Conservation (phyloP, 441 rosid species). For the Brassica balearica region DNA sequence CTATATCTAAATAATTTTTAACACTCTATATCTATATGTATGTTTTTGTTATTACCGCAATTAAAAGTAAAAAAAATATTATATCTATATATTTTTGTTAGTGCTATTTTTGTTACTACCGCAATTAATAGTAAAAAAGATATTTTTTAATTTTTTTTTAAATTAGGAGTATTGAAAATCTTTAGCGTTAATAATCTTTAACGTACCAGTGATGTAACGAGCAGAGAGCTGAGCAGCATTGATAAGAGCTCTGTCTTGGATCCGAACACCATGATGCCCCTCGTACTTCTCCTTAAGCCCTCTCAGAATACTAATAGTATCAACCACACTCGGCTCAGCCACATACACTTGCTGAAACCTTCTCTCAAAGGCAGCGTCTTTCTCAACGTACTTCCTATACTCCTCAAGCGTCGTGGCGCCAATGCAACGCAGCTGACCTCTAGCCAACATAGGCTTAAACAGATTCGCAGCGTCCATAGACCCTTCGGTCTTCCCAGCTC, state of each 20-base stretch:
- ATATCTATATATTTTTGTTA: too few species aligned
- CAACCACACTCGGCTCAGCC: slow-evolving; percentile 93
- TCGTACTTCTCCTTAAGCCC: slow-evolving; percentile 94
- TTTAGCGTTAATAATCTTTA: too few species aligned
- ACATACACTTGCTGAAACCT: slow-evolving; percentile 95
- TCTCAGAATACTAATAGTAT: slow-evolving; percentile 83
- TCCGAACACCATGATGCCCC: slow-evolving; percentile 95
- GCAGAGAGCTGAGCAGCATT: slow-evolving; percentile 89
- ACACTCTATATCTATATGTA: too few species aligned
- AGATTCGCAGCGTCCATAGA: slow-evolving; percentile 98
- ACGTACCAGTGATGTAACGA: slow-evolving; percentile 80
- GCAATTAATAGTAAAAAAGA: too few species aligned
- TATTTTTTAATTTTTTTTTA: too few species aligned
- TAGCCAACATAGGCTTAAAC: slow-evolving; percentile 95
- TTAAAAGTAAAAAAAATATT: too few species aligned
- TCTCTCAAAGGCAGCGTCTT: slow-evolving; percentile 98
- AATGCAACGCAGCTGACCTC: slow-evolving; percentile 93
- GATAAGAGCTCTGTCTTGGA: slow-evolving; percentile 83
- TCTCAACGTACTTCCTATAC: slow-evolving; percentile 93
- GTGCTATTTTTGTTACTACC: too few species aligned
- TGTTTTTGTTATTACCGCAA: too few species aligned
- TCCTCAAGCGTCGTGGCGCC: slow-evolving; percentile 96
- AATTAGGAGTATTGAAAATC: too few species aligned
- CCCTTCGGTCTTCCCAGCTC: slow-evolving; percentile 86
- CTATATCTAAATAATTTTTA: too few species aligned